Conservation (phyloP, 1,284 basidiomycete genomes). For the Chondrostereum purpureum region DNA sequence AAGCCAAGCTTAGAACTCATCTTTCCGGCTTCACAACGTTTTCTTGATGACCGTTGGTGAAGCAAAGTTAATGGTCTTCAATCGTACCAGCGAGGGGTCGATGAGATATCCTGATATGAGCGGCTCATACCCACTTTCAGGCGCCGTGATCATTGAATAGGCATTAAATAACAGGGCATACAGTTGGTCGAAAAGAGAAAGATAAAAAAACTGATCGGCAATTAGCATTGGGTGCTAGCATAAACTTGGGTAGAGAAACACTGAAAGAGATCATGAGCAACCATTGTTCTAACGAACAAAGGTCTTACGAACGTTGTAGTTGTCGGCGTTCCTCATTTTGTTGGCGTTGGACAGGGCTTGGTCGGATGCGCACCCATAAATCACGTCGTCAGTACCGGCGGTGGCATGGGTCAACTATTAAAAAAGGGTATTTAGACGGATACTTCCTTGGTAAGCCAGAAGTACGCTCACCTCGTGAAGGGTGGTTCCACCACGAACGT, state of each 20-base stretch:
- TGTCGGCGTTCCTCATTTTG: slow-evolving; percentile 20
- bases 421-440: not conserved
- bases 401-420: slow-evolving; percentile 20
- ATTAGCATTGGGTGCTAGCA: slow-evolving; percentile 21
- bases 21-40: no score
- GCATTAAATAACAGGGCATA: not conserved
- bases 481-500: slow-evolving; percentile 17
- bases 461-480: slow-evolving; percentile 14
- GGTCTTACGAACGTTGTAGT: slow-evolving; percentile 24
- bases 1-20: no score
- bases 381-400: slow-evolving; percentile 19
- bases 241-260: slow-evolving; percentile 23
- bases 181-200: not conserved
- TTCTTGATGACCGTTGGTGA: no score
- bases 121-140: no score
- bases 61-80: no score
- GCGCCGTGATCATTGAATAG: no score
- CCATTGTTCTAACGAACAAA: not conserved
- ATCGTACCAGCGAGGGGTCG: no score
- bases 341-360: slow-evolving; percentile 15
- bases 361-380: slow-evolving; percentile 21
- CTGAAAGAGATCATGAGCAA: slow-evolving; percentile 8
- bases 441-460: not conserved
- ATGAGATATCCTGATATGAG: no score
- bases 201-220: not conserved